Evolutionary conservation across 306 rosid species (phyloP), one percentile per base, ranked within the genome.

Genomic region (Vigna trinervia): DNA sequence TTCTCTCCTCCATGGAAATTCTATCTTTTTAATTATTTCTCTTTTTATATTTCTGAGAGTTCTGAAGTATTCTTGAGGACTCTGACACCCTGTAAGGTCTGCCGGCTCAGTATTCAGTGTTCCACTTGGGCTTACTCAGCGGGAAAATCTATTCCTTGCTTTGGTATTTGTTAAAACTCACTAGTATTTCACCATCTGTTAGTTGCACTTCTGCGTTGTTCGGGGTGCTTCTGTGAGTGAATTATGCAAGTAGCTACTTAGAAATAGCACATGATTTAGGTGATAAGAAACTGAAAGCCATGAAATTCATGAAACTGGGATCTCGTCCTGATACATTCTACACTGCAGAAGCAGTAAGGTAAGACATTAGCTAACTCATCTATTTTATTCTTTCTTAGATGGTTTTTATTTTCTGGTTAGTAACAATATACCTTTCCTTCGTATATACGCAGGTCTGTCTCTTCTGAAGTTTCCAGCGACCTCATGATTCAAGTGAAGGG

Each of bases 221-320:
- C 23, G 61, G 82, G 81, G 73, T 82, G 81, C 68, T 73, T 78
- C 81, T 65, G 14, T 15, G 46, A 65, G 71, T 75, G 68, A 81
- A 71, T 59, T 84, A 76, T 83, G 81, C 86, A 60, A 76, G 62
- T 71, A 41, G 20, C 47, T 28, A 22, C 32, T 60, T 56, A 50
- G 30, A 19, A 51, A 38, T 82, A 84, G 71, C 81, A 52, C 71
- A 63, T 85, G 81, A 78, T 78, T 85, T 83, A 48, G 84, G 77
- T 68, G 52, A 36, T 61, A 65, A 75, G 36, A 73, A 72, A 78
- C 84, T 64, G 63, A 74, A 46, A 84, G 74, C 45, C 92, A 96
- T 96, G 99, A 96, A 96, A 97, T 96, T 96, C 79, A 96, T 96
- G 99, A 96, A 96, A 83, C 96, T 96, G 26, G 99, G 99, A 87